Base-by-base conservation (phyloP, 2,329 filamentous ascomycete species). In the Calonectria hawksworthii region DNA sequence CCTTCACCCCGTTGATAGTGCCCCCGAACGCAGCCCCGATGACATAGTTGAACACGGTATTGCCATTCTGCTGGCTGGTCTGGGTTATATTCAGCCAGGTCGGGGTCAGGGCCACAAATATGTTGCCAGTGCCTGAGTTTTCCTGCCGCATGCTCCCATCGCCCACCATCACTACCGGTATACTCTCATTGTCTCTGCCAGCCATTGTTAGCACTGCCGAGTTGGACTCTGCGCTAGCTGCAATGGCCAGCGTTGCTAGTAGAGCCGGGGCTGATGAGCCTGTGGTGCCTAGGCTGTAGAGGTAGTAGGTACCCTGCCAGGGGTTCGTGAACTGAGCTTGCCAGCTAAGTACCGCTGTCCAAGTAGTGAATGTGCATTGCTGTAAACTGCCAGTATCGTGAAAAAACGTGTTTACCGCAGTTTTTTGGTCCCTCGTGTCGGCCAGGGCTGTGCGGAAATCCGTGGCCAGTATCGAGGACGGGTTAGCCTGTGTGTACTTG, bases 1-100 rank as follows among this genome's bases (percentile, higher is more conserved):
- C 61, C 11, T 50, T 50, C 7, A 65, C 23, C 38, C 26, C 61
- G 41, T 34, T 65, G 61, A 65, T 32, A 5, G 61, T 65, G 61
- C 61, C 61, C 26, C 26, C 23, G 61, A 65, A 65, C 38, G 61
- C 61, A 50, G 61, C 61, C 32, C 61, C 61, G 34, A 65, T 65
- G 41, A 50, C 41, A 65, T 6, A 34, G 41, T 14, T 50, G 61
- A 11, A 34, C 61, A 47, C 61, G 32, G 36, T 30, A 23, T 47
- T 32, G 38, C 61, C 61, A 65, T 34, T 30, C 38, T 65, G 23
- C 26, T 65, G 38, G 61, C 61, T 65, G 61, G 61, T 65, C 61
- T 65, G 61, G 41, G 26, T 14, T 21, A 65, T 10, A 30, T 50
- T 50, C 61, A 65, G 23, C 61, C 61, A 65, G 61, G 28, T 23